A percentile compares a stretch with the other conserved stretches of the same genome.
Evolutionary conservation across 2,329 filamentous ascomycete species (phyloP).

Genomic region (Venturia oleaginea): DNA sequence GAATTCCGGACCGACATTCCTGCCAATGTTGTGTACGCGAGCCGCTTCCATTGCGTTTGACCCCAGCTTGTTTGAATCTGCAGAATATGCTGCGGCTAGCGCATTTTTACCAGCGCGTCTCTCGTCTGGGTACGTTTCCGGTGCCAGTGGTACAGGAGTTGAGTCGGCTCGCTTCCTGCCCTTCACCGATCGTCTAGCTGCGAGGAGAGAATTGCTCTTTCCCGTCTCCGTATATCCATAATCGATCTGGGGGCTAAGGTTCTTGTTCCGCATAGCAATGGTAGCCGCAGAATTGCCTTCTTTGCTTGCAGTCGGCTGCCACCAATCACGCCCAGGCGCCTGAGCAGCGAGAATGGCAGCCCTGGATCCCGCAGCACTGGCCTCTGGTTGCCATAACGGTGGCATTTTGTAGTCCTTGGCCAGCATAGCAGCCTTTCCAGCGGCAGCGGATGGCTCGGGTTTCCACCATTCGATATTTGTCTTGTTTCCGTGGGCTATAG

Average conservation of each 20-base stretch:
- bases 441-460: constrained; percentile 49
- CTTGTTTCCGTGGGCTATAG: constrained; percentile 62
- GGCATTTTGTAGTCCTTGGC: constrained; percentile 53
- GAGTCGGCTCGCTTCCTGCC: constrained; percentile 57
- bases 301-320: constrained; percentile 40
- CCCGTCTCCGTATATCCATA: constrained; percentile 42
- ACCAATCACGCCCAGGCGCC: constrained; percentile 43
- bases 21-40: constrained; percentile 50
- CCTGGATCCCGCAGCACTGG: constrained; percentile 59
- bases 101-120: constrained; percentile 57
- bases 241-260: constrained; percentile 36
- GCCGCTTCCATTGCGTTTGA: constrained; percentile 51
- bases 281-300: constrained; percentile 60
- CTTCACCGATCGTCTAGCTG: constrained; percentile 69
- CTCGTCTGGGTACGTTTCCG: constrained; percentile 44
- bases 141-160: constrained; percentile 34
- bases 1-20: constrained; percentile 63
- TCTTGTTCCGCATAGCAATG: constrained; percentile 52
- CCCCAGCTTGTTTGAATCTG: constrained; percentile 34
- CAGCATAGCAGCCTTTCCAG: constrained; percentile 49
- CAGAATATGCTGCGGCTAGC: constrained; percentile 62
- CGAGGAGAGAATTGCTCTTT: constrained; percentile 58
- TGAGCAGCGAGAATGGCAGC: constrained; percentile 60
- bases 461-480: constrained; percentile 59
- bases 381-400: constrained; percentile 54